Evolutionary conservation across 352 stramenopile genomes (phyloP), one percentile per base, ranked within the genome.

Genomic region (Pythium guiyangense): DNA sequence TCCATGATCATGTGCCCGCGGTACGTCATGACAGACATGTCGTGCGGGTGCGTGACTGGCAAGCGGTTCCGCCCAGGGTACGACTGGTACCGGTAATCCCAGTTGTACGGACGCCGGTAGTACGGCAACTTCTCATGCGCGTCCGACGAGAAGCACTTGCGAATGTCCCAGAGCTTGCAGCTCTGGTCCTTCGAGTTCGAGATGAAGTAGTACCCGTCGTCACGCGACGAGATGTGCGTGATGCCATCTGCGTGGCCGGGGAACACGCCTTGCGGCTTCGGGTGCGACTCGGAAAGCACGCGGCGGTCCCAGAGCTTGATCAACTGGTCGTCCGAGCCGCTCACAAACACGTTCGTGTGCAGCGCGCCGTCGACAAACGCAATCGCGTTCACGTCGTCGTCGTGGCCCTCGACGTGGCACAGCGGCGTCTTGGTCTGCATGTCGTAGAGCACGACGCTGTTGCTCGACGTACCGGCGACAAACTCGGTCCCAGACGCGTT

Each of bases 251-350:
- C 86, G 50, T 94, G 85, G 14, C 85, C 85, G 0, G 79, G 77
- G 29, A 94, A 94, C 4, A 94, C 81, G 2, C 85, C 83, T 51
- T 92, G 82, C 0, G 85, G 77, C 58, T 75, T 84, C 8, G 80
- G 77, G 45, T 88, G 85, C 48, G 79, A 74, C 57, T 88, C 77
- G 20, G 73, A 89, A 37, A 94, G 58, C 58, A 92, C 75, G 27
- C 85, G 85, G 17, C 85, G 80, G 50, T 94, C 85, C 85, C 85
- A 94, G 31, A 94, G 57, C 67, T 94, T 94, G 60, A 92, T 94
- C 43, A 92, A 31, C 40, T 67, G 64, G 63, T 94, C 85, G 52
- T 94, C 85, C 55, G 85, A 94, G 20, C 85, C 85, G 51, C 79
- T 91, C 37, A 91, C 80, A 59, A 94, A 92, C 57, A 94, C 77